Evolutionary conservation across 192 early-diverging fungal genomes (phyloP).

Genomic region (Gamsiella multidivaricata): DNA sequence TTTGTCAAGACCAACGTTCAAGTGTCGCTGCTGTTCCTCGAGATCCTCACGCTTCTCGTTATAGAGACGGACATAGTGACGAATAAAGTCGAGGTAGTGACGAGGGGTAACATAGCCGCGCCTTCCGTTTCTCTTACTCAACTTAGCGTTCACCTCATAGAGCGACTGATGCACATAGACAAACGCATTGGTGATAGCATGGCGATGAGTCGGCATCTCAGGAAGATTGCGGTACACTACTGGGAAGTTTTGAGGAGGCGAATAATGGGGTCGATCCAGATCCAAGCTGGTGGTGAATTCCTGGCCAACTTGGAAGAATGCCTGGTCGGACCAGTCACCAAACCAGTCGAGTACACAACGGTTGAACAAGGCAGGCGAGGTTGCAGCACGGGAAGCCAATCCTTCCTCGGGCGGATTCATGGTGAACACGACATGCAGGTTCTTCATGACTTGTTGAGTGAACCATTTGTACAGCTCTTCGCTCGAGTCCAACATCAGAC

Average conservation of each 20-base stretch:
- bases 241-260: slow-evolving; percentile 78
- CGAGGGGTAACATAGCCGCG: slow-evolving; percentile 94
- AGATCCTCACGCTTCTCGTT: slow-evolving; percentile 93
- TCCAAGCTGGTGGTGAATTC: slow-evolving; percentile 95
- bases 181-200: slow-evolving; percentile 90
- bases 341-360: slow-evolving; percentile 99
- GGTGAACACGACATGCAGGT: slow-evolving; percentile 99
- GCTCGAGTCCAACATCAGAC: slow-evolving; percentile 89
- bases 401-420: slow-evolving; percentile 99
- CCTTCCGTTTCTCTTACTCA: slow-evolving; percentile 85
- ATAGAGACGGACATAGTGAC: slow-evolving; percentile 90
- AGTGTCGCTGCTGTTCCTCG: slow-evolving; percentile 98
- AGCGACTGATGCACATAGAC: slow-evolving; percentile 94
- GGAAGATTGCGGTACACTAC: slow-evolving; percentile 77
- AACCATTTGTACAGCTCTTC: slow-evolving; percentile 99
- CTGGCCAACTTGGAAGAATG: slow-evolving; percentile 97
- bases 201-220: slow-evolving; percentile 80
- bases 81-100: slow-evolving; percentile 98
- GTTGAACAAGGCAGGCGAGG: slow-evolving; percentile 99
- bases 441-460: slow-evolving; percentile 93
- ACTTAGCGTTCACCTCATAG: slow-evolving; percentile 84
- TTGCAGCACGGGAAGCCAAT: slow-evolving; percentile 91
- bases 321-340: slow-evolving; percentile 98
- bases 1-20: slow-evolving; percentile 97
- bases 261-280: slow-evolving; percentile 79